Conservation (phyloP, 2,329 filamentous ascomycete species). For the Aspergillus sp. region DNA sequence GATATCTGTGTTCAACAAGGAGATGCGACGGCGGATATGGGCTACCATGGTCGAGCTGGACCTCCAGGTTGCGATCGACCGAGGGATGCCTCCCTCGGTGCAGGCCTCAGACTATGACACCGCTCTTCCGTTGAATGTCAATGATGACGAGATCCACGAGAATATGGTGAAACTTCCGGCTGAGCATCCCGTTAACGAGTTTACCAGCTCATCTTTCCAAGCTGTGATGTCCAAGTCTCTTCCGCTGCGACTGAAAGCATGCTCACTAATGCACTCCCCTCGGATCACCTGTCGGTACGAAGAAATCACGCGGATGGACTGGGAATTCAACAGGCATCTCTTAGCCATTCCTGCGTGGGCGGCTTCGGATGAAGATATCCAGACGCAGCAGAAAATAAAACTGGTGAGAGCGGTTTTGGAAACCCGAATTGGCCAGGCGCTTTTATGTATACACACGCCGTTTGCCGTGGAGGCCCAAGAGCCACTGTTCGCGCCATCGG, state of each 20-base stretch:
- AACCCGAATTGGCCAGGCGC: conserved; percentile 25
- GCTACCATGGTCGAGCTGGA: conserved; percentile 49
- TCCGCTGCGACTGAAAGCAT: conserved; percentile 22
- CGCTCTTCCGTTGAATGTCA: conserved; percentile 40
- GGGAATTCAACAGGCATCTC: conserved; percentile 26
- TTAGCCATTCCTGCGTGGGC: conserved; percentile 27
- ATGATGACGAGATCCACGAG: conserved; percentile 41
- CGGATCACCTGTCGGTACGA: conserved; percentile 29
- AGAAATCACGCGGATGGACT: conserved; percentile 32
- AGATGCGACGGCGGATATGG: conserved; percentile 48
- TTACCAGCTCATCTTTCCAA: conserved; percentile 31
- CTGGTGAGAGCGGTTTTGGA: conserved; percentile 27
- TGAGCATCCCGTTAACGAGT: conserved; percentile 19
- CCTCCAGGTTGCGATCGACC: conserved; percentile 46
- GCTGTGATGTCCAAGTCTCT: conserved; percentile 21
- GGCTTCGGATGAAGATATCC: conserved; percentile 8
- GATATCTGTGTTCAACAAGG: conserved; percentile 32
- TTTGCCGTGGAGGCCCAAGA: conserved; percentile 29
- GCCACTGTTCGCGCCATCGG: conserved; percentile 25
- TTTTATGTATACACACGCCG: conserved; percentile 32
- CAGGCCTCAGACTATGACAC: conserved; percentile 40
- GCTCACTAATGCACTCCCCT: conserved; percentile 28
- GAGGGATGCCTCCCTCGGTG: conserved; percentile 43
- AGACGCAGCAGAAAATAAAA: conserved; percentile 17
- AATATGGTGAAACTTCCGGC: conserved; percentile 20